These are phyloP conservation scores for Spencermartinsiella europaea DNA, from an alignment of 805 yeast genomes.

Conservation along the genomic window DNA sequence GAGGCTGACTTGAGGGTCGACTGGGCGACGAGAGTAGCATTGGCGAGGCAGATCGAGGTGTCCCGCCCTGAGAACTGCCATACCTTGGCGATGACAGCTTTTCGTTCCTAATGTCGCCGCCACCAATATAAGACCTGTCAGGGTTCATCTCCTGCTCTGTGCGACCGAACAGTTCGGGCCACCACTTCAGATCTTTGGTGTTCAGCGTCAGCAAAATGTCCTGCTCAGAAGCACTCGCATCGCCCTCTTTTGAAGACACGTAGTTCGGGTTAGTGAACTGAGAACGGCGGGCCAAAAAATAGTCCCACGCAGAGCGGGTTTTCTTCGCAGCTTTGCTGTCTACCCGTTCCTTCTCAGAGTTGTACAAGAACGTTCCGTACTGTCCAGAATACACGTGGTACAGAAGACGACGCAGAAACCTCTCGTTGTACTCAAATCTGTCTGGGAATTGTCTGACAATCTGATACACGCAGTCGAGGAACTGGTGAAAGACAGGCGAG, in stretches of 20 bases:
- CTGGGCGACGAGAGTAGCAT: neutral
- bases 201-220: constrained; percentile 21
- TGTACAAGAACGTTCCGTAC: constrained; percentile 82
- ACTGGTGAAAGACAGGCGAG: constrained; percentile 95
- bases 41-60: neutral
- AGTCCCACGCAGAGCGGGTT: constrained; percentile 89
- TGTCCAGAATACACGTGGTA: constrained; percentile 93
- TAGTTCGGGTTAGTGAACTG: constrained; percentile 63
- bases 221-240: constrained; percentile 19
- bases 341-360: constrained; percentile 61
- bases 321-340: constrained; percentile 38
- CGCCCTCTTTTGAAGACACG: constrained; percentile 21
- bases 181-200: constrained; percentile 63
- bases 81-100: neutral
- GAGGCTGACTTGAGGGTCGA: neutral
- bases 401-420: constrained; percentile 75
- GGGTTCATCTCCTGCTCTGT: constrained; percentile 61
- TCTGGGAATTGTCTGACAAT: constrained; percentile 62
- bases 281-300: constrained; percentile 65
- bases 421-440: constrained; percentile 79
- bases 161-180: constrained; percentile 82
- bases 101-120: neutral
- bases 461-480: constrained; percentile 85
- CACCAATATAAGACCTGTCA: neutral
- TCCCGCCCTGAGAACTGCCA: neutral